These are phyloP conservation scores for Boletus huronensis DNA, from an alignment of 768 basidiomycete species.

Conservation along the genomic window DNA sequence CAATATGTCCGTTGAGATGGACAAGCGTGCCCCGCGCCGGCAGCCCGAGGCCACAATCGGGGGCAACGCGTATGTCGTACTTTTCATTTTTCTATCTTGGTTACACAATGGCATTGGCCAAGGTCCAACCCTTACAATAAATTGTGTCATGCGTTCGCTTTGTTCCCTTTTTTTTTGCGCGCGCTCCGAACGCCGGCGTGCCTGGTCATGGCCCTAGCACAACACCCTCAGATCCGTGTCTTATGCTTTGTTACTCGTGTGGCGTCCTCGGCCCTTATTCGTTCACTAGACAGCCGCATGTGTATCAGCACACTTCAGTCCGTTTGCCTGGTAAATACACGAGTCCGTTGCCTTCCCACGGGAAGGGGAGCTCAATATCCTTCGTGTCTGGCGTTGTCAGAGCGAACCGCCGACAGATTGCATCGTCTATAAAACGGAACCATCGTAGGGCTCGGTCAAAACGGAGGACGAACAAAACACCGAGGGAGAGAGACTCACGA, in stretches of 20 bases:
- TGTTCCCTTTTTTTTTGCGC: no score
- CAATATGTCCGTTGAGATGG: no score
- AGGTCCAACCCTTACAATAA: not conserved
- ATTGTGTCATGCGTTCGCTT: not conserved
- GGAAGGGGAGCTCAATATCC: not conserved
- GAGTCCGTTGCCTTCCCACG: not conserved
- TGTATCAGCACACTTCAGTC: not conserved
- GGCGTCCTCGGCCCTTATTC: no score
- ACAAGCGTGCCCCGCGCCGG: no score
- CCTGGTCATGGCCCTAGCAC: not conserved
- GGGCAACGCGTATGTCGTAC: no score
- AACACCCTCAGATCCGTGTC: no score
- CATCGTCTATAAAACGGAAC: conserved; percentile 35
- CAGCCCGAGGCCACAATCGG: no score
- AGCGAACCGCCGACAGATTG: conserved; percentile 40
- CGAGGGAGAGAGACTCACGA: conserved; percentile 48
- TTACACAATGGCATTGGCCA: not conserved
- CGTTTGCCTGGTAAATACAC: not conserved
- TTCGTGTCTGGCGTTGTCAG: not conserved
- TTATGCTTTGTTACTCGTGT: no score
- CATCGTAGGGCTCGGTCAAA: not conserved
- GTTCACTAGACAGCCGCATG: no score
- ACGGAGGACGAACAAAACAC: not conserved
- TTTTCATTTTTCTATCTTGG: no score
- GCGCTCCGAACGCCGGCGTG: no score